phyloP scores from a whole-genome alignment of 257 asterid species.

The Plantago elongata region DNA sequence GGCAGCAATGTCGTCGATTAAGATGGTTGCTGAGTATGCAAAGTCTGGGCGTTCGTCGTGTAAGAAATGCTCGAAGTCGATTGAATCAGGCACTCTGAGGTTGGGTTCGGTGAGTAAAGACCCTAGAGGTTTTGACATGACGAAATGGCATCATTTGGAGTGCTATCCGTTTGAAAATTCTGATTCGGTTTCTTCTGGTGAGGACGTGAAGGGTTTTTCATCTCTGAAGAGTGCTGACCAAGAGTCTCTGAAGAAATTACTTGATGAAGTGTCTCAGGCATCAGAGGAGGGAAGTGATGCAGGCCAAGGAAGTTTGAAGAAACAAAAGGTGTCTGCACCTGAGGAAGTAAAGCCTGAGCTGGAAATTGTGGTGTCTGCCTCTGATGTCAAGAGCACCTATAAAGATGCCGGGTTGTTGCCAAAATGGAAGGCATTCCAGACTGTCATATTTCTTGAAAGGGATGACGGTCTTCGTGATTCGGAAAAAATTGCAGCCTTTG shows the following conservation, averaged over 20 bases:
- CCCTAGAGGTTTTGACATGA: slow-evolving; percentile 73
- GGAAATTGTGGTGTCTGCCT: slow-evolving; percentile 49
- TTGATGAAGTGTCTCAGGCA: slow-evolving; percentile 28
- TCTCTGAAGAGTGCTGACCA: slow-evolving; percentile 74
- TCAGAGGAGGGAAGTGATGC: slow-evolving; percentile 40
- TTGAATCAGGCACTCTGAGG: slow-evolving; percentile 54
- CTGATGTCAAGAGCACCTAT: slow-evolving; percentile 62
- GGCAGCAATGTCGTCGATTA: slow-evolving; percentile 38
- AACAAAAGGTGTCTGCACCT: slow-evolving; percentile 47
- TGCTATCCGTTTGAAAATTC: slow-evolving; percentile 52
- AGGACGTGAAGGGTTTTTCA: slow-evolving; percentile 63
- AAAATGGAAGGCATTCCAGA: slow-evolving; percentile 89
- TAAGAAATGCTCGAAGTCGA: slow-evolving; percentile 72
- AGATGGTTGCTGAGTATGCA: slow-evolving; percentile 73
- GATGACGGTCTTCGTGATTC: slow-evolving; percentile 83
- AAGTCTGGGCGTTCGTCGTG: slow-evolving; percentile 85
- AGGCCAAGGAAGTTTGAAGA: slow-evolving; percentile 47
- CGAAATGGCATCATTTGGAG: slow-evolving; percentile 87
- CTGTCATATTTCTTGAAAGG: slow-evolving; percentile 77
- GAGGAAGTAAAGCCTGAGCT: slow-evolving; percentile 41
- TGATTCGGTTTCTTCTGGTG: slow-evolving; percentile 37
- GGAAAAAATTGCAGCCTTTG: slow-evolving; percentile 88
- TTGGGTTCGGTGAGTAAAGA: slow-evolving; percentile 68
- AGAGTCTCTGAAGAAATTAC: slow-evolving; percentile 48
- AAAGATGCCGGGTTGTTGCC: slow-evolving; percentile 75